Evolutionary conservation across 2,329 filamentous ascomycete genomes (phyloP).

Genomic region (Elsinoe perseae): DNA sequence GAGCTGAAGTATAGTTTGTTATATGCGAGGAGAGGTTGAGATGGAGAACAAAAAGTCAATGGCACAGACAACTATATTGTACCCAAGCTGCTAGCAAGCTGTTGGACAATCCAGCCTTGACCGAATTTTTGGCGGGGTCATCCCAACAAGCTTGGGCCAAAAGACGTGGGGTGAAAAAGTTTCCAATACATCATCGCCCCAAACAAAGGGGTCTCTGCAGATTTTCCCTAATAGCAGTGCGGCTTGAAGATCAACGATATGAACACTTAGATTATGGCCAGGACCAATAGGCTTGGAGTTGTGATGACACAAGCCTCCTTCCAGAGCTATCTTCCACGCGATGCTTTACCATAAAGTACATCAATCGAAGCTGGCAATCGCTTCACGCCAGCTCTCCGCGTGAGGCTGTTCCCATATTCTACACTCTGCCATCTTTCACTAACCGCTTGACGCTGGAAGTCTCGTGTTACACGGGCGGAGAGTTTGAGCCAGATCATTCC

Average conservation of each 20-base stretch:
- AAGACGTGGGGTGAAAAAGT: slow-evolving; percentile 6
- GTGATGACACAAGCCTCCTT: too few relatives aligned
- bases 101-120: neutral
- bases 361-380: too few relatives aligned
- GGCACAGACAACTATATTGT: neutral
- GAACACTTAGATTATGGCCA: too few relatives aligned
- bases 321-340: too few relatives aligned
- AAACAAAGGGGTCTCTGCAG: neutral
- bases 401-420: too few relatives aligned
- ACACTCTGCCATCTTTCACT: too few relatives aligned
- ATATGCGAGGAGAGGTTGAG: slow-evolving; percentile 8
- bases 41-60: neutral
- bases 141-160: slow-evolving; percentile 15
- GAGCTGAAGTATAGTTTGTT: neutral
- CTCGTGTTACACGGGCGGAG: too few relatives aligned
- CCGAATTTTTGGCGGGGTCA: slow-evolving; percentile 12
- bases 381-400: too few relatives aligned
- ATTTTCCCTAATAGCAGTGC: neutral
- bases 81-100: neutral
- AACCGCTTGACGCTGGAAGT: too few relatives aligned
- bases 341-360: too few relatives aligned
- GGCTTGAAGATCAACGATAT: neutral
- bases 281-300: too few relatives aligned
- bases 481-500: too few relatives aligned
- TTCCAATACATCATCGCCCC: slow-evolving; percentile 3